These are phyloP conservation scores for Phytophthora megakarya DNA, from an alignment of 352 stramenopile species.

Conservation along the genomic window DNA sequence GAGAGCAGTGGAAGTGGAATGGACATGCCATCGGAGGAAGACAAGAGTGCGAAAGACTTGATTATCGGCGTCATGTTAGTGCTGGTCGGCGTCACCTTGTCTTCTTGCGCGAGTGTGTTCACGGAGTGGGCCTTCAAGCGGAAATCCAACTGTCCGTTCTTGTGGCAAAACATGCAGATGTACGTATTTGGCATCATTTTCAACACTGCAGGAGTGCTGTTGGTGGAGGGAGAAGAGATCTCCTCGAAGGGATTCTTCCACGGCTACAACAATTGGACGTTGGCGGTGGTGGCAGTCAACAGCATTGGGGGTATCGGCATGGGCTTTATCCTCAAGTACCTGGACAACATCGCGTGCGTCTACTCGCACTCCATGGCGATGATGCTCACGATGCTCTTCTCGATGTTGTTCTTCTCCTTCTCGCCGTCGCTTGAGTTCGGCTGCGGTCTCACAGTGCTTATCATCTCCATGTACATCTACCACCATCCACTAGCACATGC, in stretches of 20 bases:
- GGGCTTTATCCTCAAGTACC: slow-evolving; percentile 83
- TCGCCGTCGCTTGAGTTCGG: slow-evolving; percentile 83
- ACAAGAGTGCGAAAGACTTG: slow-evolving; percentile 38
- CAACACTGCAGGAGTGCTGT: slow-evolving; percentile 63
- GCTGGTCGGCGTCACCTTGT: slow-evolving; percentile 74
- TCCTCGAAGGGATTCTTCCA: slow-evolving; percentile 66
- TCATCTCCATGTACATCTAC: slow-evolving; percentile 91
- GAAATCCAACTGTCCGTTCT: slow-evolving; percentile 69
- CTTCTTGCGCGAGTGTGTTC: slow-evolving; percentile 84
- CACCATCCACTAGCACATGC: slow-evolving; percentile 54
- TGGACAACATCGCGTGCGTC: slow-evolving; percentile 91
- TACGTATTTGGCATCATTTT: slow-evolving; percentile 86
- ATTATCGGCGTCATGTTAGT: slow-evolving; percentile 67
- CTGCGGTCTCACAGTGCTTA: slow-evolving; percentile 74
- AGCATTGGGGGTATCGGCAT: slow-evolving; percentile 77
- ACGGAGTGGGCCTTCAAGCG: slow-evolving; percentile 88
- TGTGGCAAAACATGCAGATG: slow-evolving; percentile 86
- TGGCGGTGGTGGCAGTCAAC: slow-evolving; percentile 77
- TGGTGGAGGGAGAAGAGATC: slow-evolving; percentile 58
- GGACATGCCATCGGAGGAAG: slow-evolving; percentile 21
- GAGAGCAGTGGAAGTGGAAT: slow-evolving; percentile 14
- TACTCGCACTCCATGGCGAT: slow-evolving; percentile 87
- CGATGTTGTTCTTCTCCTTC: slow-evolving; percentile 87
- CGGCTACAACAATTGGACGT: slow-evolving; percentile 83
- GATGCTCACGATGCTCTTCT: slow-evolving; percentile 90